Conservation (phyloP, 441 rosid species). For the Geranium incanum region DNA sequence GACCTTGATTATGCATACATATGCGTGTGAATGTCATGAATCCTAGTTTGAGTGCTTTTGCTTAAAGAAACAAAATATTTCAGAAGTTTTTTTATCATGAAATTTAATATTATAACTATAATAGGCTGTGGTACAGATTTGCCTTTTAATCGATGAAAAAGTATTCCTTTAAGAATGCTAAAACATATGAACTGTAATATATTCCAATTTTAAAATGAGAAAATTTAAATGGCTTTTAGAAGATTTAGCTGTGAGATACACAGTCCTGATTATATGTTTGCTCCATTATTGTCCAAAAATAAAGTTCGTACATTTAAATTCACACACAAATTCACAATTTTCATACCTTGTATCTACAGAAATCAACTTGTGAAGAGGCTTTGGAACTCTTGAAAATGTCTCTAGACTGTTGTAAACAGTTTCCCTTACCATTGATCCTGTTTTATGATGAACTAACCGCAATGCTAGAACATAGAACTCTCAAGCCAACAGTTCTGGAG, state of each 20-base stretch:
- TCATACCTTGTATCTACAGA: conserved; percentile 29
- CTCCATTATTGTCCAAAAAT: not conserved
- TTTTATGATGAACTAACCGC: conserved; percentile 69
- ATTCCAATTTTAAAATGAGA: not conserved
- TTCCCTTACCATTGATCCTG: conserved; percentile 45
- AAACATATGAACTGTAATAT: not conserved
- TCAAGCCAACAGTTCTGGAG: conserved; percentile 64
- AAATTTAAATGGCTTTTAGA: not conserved
- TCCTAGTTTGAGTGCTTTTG: not conserved
- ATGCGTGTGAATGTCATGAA: not conserved
- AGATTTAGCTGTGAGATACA: conserved; percentile 1
- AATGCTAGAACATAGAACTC: conserved; percentile 43
- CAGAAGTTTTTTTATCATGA: not conserved
- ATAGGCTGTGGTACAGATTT: not conserved
- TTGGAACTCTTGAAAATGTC: conserved; percentile 67
- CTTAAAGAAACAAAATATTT: not conserved
- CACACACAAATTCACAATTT: not conserved
- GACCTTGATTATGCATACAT: not conserved
- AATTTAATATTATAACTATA: not conserved
- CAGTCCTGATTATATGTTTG: not conserved
- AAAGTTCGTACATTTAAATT: not conserved
- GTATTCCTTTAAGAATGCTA: not conserved
- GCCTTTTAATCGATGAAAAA: not conserved
- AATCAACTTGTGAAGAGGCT: conserved; percentile 58
- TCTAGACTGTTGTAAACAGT: conserved; percentile 61